Conservation (phyloP, 352 stramenopile genomes). For the Pythium rhizo-oryzae region DNA sequence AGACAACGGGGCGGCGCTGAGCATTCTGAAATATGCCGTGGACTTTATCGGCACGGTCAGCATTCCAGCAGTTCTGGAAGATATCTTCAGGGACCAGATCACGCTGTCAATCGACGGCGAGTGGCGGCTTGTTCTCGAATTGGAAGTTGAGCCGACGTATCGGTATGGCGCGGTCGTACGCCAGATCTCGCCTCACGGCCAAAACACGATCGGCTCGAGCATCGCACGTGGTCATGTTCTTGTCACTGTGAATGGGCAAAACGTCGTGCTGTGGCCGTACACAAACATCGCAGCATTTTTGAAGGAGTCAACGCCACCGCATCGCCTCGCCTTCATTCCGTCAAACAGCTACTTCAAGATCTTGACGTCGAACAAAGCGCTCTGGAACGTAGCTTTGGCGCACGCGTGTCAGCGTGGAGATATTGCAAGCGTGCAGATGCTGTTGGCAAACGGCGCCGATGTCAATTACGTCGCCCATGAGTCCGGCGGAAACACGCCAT, state of each 20-base stretch:
- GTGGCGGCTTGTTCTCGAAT: conserved; percentile 78
- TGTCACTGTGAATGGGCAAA: conserved; percentile 86
- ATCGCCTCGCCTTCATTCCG: conserved; percentile 86
- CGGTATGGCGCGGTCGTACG: conserved; percentile 81
- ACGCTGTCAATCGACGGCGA: conserved; percentile 88
- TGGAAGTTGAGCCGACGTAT: conserved; percentile 85
- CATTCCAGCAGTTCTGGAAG: conserved; percentile 85
- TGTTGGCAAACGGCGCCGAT: conserved; percentile 84
- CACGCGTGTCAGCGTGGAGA: conserved; percentile 86
- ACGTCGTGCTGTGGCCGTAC: conserved; percentile 87
- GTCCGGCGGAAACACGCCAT: conserved; percentile 73
- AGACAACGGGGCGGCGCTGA: conserved; percentile 71
- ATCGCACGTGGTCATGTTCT: conserved; percentile 81
- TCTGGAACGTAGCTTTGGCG: conserved; percentile 90
- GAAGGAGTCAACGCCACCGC: conserved; percentile 64
- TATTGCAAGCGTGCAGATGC: conserved; percentile 86
- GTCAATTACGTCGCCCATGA: conserved; percentile 89
- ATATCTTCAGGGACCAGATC: conserved; percentile 91
- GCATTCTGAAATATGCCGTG: conserved; percentile 76
- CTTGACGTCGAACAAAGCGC: conserved; percentile 81
- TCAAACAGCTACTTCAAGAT: conserved; percentile 88
- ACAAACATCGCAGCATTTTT: conserved; percentile 68
- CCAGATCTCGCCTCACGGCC: conserved; percentile 73
- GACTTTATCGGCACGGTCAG: conserved; percentile 88
- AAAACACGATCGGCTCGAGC: conserved; percentile 69